A percentile compares a stretch with the other conserved stretches of the same genome.
Evolutionary conservation across 1,284 basidiomycete genomes (phyloP).

Genomic region (Apiotrichum domesticum): DNA sequence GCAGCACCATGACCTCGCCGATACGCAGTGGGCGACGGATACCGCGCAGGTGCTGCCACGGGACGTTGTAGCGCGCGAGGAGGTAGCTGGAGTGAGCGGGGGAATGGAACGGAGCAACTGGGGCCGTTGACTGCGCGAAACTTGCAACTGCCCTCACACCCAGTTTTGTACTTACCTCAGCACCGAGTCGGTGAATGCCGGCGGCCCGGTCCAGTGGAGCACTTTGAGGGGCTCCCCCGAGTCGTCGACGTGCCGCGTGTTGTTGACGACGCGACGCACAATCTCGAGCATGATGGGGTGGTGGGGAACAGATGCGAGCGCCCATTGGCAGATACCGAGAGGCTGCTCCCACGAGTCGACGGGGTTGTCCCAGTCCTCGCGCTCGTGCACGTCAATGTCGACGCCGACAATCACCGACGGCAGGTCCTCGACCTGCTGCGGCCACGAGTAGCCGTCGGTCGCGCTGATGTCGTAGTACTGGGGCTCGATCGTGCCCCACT

Average conservation of each 20-base stretch:
- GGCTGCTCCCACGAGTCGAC: conserved; percentile 36
- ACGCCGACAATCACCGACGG: conserved; percentile 44
- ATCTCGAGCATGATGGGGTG: conserved; percentile 47
- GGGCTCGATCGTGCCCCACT: conserved; percentile 34
- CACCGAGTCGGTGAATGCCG: conserved; percentile 37
- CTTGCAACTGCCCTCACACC: conserved; percentile 2
- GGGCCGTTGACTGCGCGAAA: no score
- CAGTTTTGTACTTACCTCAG: conserved; percentile 24
- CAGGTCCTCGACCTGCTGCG: conserved; percentile 16
- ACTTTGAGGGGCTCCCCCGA: conserved; percentile 22
- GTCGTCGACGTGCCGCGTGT: conserved; percentile 16
- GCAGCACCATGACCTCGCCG: conserved; percentile 45
- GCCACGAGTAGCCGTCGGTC: conserved; percentile 32
- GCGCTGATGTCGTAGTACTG: conserved; percentile 25
- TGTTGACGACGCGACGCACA: conserved; percentile 40
- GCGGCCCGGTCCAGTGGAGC: conserved; percentile 45
- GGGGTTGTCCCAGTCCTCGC: conserved; percentile 12
- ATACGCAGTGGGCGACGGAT: conserved; percentile 42
- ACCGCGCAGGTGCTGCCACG: conserved; percentile 42
- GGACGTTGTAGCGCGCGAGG: conserved; percentile 37
- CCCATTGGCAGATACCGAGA: conserved; percentile 47
- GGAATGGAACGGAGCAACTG: no score
- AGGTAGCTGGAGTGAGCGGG: conserved; percentile 30
- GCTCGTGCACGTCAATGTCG: conserved; percentile 44
- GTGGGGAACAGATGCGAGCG: conserved; percentile 36